Conservation (phyloP, 2,329 filamentous ascomycete genomes). For the Fusarium siculi region DNA sequence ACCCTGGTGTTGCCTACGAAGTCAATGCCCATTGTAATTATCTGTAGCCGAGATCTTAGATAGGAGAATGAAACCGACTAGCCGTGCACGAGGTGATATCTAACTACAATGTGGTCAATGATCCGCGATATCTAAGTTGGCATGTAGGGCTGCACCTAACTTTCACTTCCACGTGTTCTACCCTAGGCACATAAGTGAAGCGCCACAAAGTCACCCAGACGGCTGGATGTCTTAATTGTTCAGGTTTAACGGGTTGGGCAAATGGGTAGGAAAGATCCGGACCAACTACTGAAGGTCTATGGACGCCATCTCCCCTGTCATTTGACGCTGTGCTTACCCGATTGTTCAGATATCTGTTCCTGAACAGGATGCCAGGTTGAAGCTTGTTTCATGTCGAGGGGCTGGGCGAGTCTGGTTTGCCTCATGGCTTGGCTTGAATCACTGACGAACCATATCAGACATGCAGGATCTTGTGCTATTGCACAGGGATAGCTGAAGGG, state of each 20-base stretch:
- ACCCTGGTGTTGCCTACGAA: background rate
- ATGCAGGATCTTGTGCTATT: constrained; percentile 1
- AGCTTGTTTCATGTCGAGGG: constrained; percentile 12
- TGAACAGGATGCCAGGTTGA: background rate
- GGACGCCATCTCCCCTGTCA: constrained; percentile 5
- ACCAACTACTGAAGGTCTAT: background rate
- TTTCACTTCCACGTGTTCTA: constrained; percentile 14
- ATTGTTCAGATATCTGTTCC: background rate
- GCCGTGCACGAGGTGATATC: constrained; percentile 1
- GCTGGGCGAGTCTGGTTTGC: background rate
- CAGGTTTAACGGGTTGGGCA: background rate
- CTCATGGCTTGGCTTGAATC: constrained; percentile 16
- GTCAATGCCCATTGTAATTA: background rate
- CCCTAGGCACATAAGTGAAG: background rate
- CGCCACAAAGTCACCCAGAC: background rate
- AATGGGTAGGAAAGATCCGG: background rate
- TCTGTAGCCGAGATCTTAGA: constrained; percentile 12
- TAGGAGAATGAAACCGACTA: constrained; percentile 23
- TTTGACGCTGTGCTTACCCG: background rate
- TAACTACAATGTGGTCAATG: constrained; percentile 23
- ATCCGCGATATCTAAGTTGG: constrained; percentile 8
- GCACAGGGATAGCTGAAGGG: background rate
- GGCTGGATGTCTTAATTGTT: background rate
- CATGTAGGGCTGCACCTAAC: constrained; percentile 22
- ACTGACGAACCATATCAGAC: constrained; percentile 7